Base-by-base conservation (phyloP, 2,329 filamentous ascomycete species). In the Sarocladium brachiariae region DNA sequence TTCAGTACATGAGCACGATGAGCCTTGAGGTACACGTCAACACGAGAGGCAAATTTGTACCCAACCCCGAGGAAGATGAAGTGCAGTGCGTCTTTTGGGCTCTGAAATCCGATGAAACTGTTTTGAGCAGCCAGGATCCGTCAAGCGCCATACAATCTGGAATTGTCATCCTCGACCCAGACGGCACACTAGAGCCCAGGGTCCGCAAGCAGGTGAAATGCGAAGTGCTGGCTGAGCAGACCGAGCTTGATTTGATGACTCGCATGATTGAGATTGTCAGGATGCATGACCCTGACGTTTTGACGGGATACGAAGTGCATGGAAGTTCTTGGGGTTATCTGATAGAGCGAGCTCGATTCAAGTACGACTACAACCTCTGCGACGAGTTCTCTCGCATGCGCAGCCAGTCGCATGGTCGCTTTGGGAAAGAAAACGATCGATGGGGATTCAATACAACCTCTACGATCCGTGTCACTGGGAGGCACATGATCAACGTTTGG, bases 401-500 rank as follows among this genome's bases (percentile, higher is more conserved):
- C 62, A 80, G 80, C 4, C 82, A 93, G 57, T 89, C 88, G 1
- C 84, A 91, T 63, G 88, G 89, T 2, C 81, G 86, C 50, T 91
- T 91, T 61, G 89, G 89, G 18, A 95, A 89, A 65, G 88, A 95
- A 21, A 83, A 82, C 47, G 91, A 96, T 64, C 79, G 82, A 56
- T 97, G 92, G 92, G 92, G 91, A 0, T 96, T 95, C 71, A 93
- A 89, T 55, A 90, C 91, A 50, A 95, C 91, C 0, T 96, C 90
- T 2, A 92, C 89, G 2, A 90, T 97, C 57, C 83, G 84, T 51
- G 81, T 99, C n/a, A 96, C 91, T 0, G 93, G 93, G 4, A 80
- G 93, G 54, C 92, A 97, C 63, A 89, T 95, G 76, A 91, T 99
- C 70, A 97, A 97, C 58, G 87, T 97, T 41, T 97, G 93, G 90